These are phyloP conservation scores for Bipolaris gigantea DNA, from an alignment of 2,329 filamentous ascomycete species.

Conservation along the genomic window DNA sequence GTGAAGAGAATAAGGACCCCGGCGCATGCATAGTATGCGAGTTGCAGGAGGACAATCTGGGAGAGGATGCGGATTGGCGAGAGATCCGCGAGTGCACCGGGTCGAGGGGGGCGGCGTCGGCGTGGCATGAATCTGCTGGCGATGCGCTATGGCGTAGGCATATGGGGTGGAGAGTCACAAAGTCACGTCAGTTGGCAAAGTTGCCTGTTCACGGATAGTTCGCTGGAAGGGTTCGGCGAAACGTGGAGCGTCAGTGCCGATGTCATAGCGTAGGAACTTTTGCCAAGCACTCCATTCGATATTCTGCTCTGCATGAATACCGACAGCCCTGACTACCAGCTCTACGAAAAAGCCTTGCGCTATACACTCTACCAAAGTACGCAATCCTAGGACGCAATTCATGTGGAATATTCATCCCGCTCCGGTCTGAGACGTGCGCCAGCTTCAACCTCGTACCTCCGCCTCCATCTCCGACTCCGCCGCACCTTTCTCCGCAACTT, in stretches of 20 bases:
- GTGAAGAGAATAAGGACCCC: slow-evolving; percentile 68
- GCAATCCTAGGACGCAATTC: background rate
- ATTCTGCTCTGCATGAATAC: slow-evolving; percentile 1
- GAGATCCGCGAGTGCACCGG: slow-evolving; percentile 67
- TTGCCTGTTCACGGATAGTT: slow-evolving; percentile 21
- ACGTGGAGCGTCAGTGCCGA: slow-evolving; percentile 18
- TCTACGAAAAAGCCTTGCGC: background rate
- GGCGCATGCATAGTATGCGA: slow-evolving; percentile 65
- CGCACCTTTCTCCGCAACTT: slow-evolving; percentile 12
- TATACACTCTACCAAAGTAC: background rate
- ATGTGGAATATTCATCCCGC: too few relatives aligned
- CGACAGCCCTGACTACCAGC: background rate
- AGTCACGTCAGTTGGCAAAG: slow-evolving; percentile 7
- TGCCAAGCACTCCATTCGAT: slow-evolving; percentile 26
- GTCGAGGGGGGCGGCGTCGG: slow-evolving; percentile 64
- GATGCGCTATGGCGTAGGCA: slow-evolving; percentile 23
- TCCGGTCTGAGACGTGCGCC: slow-evolving; percentile 7
- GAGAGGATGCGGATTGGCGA: slow-evolving; percentile 67
- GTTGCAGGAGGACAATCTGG: slow-evolving; percentile 67
- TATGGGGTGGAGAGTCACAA: slow-evolving; percentile 16
- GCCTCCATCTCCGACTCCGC: background rate
- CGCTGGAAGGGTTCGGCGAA: slow-evolving; percentile 18
- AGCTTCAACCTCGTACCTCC: slow-evolving; percentile 6
- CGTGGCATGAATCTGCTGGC: slow-evolving; percentile 51
- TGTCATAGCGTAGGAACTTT: slow-evolving; percentile 19